Evolutionary conservation across 345 rosid species (phyloP).

Genomic region (Eucalyptus curtisii): DNA sequence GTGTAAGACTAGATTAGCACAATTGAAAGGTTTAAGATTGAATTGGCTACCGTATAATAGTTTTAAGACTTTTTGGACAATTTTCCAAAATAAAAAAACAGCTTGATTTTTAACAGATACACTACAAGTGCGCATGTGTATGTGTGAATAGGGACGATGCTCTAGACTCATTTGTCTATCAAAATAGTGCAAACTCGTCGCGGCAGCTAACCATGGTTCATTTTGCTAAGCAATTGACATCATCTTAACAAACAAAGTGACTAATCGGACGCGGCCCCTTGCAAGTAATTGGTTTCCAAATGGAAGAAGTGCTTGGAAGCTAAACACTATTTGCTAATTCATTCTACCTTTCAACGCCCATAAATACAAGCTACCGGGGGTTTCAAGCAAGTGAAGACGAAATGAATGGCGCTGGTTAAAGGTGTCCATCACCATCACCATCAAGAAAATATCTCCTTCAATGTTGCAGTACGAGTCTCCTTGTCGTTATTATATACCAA

Average conservation of each 20-base stretch:
- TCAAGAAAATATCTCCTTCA: not conserved
- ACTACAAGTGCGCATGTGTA: not conserved
- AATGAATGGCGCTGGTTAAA: not conserved
- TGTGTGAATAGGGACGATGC: not conserved
- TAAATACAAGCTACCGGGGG: not conserved
- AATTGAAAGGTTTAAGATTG: fast-evolving
- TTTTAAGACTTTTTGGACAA: not conserved
- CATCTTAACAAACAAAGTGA: not conserved
- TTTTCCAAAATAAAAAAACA: too few species aligned
- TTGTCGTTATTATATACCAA: not conserved
- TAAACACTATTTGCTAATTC: not conserved
- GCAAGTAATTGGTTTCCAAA: not conserved
- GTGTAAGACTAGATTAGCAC: not conserved
- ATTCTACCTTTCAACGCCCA: not conserved
- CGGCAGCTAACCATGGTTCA: not conserved
- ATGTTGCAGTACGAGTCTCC: not conserved
- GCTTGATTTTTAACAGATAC: not conserved
- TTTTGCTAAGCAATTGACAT: not conserved
- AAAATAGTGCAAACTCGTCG: not conserved
- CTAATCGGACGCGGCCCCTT: not conserved
- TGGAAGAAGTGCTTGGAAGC: not conserved
- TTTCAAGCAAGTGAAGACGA: not conserved
- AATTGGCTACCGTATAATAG: not conserved
- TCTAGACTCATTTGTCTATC: not conserved
- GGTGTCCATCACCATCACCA: not conserved